phyloP scores from a whole-genome alignment of 768 basidiomycete species.

The Xerocomus spinulosus region DNA sequence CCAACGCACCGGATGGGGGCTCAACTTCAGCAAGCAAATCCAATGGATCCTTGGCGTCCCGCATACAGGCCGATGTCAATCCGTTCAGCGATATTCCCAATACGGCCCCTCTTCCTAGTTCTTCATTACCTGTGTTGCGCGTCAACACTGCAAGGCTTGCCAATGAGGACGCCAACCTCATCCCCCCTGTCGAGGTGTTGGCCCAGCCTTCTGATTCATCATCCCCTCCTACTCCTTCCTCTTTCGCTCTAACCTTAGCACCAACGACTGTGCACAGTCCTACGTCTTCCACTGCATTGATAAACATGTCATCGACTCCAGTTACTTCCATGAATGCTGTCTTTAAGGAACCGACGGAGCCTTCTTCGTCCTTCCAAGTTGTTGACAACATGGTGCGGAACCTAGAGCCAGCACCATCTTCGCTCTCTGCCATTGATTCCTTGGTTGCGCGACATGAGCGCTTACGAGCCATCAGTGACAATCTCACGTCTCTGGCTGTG shows the following conservation, averaged over 20 bases:
- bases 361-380: neutral
- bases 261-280: neutral
- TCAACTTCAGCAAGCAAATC: slow-evolving; percentile 8
- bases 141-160: neutral
- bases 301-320: neutral
- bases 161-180: slow-evolving; percentile 14
- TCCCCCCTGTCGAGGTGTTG: slow-evolving; percentile 31
- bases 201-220: slow-evolving; percentile 16
- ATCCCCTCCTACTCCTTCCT: slow-evolving; percentile 12
- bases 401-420: neutral
- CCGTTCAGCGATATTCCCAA: slow-evolving; percentile 1
- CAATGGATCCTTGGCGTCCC: slow-evolving; percentile 19
- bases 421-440: neutral
- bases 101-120: neutral
- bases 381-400: neutral
- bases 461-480: slow-evolving; percentile 12
- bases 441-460: slow-evolving; percentile 10
- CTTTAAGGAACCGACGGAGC: neutral
- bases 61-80: slow-evolving; percentile 18
- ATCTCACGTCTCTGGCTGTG: slow-evolving; percentile 9
- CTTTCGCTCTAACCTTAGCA: slow-evolving; percentile 1
- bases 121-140: neutral
- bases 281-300: neutral
- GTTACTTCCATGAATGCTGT: neutral
- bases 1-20: neutral